Base-by-base conservation (phyloP, 2,329 filamentous ascomycete species). In the Akanthomyces muscarius region DNA sequence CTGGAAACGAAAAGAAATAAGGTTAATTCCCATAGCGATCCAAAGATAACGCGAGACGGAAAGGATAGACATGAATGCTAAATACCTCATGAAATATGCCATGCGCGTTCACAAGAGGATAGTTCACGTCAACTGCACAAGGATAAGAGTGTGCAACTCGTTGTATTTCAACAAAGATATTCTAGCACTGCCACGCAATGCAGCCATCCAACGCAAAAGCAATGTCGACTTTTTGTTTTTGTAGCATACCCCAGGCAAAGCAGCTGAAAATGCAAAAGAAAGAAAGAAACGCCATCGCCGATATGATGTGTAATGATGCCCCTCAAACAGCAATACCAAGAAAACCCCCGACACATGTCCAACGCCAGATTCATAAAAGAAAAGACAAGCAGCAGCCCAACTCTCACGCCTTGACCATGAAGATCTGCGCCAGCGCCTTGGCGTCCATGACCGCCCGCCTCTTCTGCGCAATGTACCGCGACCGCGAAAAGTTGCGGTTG, bases 401-500 rank as follows among this genome's bases (percentile, higher is more conserved):
- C 11, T 1, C 33, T 67, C 70, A 76, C 63, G 75, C 68, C 65
- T 89, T 89, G 63, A 89, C 81, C 87, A 89, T 89, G 68, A 89
- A 87, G 71, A 90, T 90, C 85, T 97, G 92, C 74, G 93, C 94
- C 71, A 98, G 77, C 16, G 92, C 91, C 71, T 89, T 87, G 55
- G 88, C 83, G 74, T 97, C 90, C 78, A 92, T 84, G 64, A 92
- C 84, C 2, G 93, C 92, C 78, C 89, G 86, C 70, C 87, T 88
- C 80, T 98, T 98, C 69, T 95, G 91, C 63, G 89, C 89, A 70
- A 98, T 97, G 75, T 93, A 91, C 65, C 91, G 84, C 68, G 90
- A 87, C 66, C 94, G 82, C 53, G 93, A 86, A 61, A 89, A 84
- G 73, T 93, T 90, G 66, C 92, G 84, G 55, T 83, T 86, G 10